Percentiles rank a stretch among this genome's conserved stretches.
These are phyloP conservation scores for Strobilomyces dryophilus DNA, from an alignment of 768 basidiomycete species.

Conservation along the genomic window DNA sequence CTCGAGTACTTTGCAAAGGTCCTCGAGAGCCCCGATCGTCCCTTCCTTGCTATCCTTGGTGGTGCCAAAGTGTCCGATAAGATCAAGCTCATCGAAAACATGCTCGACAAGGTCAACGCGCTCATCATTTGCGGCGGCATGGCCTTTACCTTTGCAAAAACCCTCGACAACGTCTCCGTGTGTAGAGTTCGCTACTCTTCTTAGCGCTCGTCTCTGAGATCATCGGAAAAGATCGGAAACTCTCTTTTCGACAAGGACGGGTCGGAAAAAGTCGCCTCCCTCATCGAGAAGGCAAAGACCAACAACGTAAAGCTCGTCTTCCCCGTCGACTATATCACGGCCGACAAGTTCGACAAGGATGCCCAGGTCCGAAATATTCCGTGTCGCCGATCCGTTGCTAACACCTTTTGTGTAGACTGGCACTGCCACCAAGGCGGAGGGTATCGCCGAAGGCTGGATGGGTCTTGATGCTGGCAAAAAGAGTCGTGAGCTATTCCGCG, in stretches of 20 bases:
- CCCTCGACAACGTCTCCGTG: slow-evolving; percentile 72
- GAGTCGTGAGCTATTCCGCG: slow-evolving; percentile 73
- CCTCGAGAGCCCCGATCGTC: slow-evolving; percentile 87
- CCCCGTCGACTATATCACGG: slow-evolving; percentile 92
- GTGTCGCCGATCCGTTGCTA: not conserved
- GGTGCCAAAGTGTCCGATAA: slow-evolving; percentile 99
- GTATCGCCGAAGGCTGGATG: slow-evolving; percentile 93
- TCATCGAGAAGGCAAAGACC: slow-evolving; percentile 89
- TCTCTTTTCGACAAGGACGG: slow-evolving; percentile 93
- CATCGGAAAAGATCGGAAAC: slow-evolving; percentile 65
- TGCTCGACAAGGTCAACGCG: slow-evolving; percentile 97
- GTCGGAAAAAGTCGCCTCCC: slow-evolving; percentile 73
- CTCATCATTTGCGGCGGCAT: slow-evolving; percentile 97
- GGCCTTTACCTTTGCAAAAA: slow-evolving; percentile 99
- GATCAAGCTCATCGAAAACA: slow-evolving; percentile 97
- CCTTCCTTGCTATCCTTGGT: slow-evolving; percentile 97
- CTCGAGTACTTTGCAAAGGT: slow-evolving; percentile 99
- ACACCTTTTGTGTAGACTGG: slow-evolving; percentile 47
- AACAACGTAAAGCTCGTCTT: slow-evolving; percentile 94
- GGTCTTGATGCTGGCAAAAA: slow-evolving; percentile 90
- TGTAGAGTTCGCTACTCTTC: slow-evolving; percentile 16
- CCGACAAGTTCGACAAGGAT: slow-evolving; percentile 92
- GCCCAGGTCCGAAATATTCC: slow-evolving; percentile 53
- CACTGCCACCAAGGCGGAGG: slow-evolving; percentile 71
- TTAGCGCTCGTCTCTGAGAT: slow-evolving; percentile 3